Evolutionary conservation across 495 filamentous ascomycete genomes (phyloP), one percentile per base, ranked within the genome.

Genomic region (Aspergillus olivimuriae): DNA sequence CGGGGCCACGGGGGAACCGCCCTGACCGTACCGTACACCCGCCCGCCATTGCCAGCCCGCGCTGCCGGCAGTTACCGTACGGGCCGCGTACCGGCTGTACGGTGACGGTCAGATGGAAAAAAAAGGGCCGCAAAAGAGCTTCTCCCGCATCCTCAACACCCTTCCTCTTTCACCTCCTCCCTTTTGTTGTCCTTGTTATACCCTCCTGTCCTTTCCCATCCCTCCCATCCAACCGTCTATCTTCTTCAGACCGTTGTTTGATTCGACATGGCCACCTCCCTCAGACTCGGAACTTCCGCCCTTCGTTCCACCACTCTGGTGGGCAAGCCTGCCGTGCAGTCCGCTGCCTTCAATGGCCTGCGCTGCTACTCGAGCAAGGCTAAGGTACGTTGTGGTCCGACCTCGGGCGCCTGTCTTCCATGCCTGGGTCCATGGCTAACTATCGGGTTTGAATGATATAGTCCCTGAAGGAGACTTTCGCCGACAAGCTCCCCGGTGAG

Each of bases 381-480:
- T 45, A 84, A 90, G 81, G 91, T 90, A 72, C 44, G 71, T 46
- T 24, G 28, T 50, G 6, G 11, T 28, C n/a, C n/a, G n/a, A n/a
- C n/a, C n/a, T n/a, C n/a, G n/a, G n/a, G n/a, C n/a, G n/a, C n/a
- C n/a, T n/a, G n/a, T n/a, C n/a, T n/a, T n/a, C n/a, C n/a, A n/a
- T n/a, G n/a, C n/a, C n/a, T n/a, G n/a, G n/a, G n/a, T n/a, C n/a
- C n/a, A n/a, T n/a, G n/a, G n/a, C n/a, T n/a, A n/a, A n/a, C n/a
- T n/a, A n/a, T n/a, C n/a, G n/a, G n/a, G n/a, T n/a, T n/a, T n/a
- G n/a, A n/a, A n/a, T n/a, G n/a, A n/a, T 43, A 16, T 46, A 98
- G 94, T 89, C 90, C 50, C 74, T 99, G 62, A 99, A 99, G 76
- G 92, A 99, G 58, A 89, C 87, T 64, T 99, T 99, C 66, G 90